phyloP scores from a whole-genome alignment of 495 filamentous ascomycete species.

The Lasiosphaeriaceae sp. region DNA sequence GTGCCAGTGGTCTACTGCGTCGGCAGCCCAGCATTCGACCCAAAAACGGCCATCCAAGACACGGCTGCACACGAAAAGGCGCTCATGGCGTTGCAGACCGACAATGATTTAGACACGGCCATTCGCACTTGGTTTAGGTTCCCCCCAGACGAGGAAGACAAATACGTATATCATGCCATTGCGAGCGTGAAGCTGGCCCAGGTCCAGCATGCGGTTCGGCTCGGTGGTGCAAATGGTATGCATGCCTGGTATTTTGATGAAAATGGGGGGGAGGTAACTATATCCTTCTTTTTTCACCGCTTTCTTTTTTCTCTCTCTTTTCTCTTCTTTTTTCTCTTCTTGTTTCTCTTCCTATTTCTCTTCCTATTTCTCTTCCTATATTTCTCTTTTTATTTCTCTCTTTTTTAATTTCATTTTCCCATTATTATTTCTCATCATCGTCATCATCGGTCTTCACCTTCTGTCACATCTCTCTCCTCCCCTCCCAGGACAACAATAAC shows the following conservation, averaged over 20 bases:
- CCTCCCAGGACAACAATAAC: no score
- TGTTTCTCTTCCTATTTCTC: no score
- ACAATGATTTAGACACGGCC: conserved; percentile 45
- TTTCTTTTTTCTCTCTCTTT: not conserved
- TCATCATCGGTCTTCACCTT: no score
- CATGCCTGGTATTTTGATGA: conserved; percentile 36
- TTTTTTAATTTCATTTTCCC: no score
- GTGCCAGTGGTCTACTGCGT: conserved; percentile 3
- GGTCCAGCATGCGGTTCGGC: conserved; percentile 48
- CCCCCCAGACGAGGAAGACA: conserved; percentile 32
- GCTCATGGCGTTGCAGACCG: conserved; percentile 25
- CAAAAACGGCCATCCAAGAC: conserved; percentile 9
- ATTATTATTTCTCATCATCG: no score
- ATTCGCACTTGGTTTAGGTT: conserved; percentile 52
- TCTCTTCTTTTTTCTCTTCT: not conserved
- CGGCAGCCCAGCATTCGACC: conserved; percentile 13
- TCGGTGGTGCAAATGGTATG: conserved; percentile 40
- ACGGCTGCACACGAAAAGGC: conserved; percentile 11
- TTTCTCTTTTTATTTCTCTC: no score
- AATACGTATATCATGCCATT: conserved; percentile 57
- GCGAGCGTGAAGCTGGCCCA: conserved; percentile 47
- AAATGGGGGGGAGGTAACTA: conserved; percentile 27
- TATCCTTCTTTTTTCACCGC: not conserved
- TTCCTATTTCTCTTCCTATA: no score
- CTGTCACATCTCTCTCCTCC: no score